These are phyloP conservation scores for Phoma sp. DNA, from an alignment of 2,329 filamentous ascomycete species.

Conservation along the genomic window DNA sequence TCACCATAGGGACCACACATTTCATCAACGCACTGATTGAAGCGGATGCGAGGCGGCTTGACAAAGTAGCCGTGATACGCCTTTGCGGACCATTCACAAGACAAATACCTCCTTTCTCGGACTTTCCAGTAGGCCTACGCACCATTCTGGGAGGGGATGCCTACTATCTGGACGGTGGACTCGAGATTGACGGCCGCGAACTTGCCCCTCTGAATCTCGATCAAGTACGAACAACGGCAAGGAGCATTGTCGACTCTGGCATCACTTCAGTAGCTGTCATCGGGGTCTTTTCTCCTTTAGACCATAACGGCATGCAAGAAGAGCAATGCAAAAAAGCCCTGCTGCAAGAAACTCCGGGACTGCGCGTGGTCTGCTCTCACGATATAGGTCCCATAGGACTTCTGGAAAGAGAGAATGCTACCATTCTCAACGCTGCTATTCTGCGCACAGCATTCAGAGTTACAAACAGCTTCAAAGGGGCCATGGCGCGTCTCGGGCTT, in stretches of 20 bases:
- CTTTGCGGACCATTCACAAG: conserved; percentile 63
- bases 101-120: conserved; percentile 59
- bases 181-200: conserved; percentile 57
- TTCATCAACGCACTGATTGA: conserved; percentile 68
- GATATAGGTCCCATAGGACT: conserved; percentile 57
- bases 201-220: conserved; percentile 50
- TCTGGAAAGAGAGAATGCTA: conserved; percentile 70
- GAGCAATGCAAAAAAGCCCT: not conserved
- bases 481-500: conserved; percentile 57
- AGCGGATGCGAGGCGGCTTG: conserved; percentile 58
- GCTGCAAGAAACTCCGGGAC: conserved; percentile 51
- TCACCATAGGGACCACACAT: conserved; percentile 56
- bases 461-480: conserved; percentile 63
- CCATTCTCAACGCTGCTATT: conserved; percentile 70
- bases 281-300: conserved; percentile 58
- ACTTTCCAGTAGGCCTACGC: conserved; percentile 62
- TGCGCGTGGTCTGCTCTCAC: conserved; percentile 54
- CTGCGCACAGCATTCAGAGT: conserved; percentile 65
- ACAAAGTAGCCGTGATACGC: conserved; percentile 62
- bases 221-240: conserved; percentile 48
- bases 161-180: conserved; percentile 53
- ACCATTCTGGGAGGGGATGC: conserved; percentile 53
- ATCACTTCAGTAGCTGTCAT: conserved; percentile 53
- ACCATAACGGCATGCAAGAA: conserved; percentile 44
- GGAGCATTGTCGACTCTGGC: conserved; percentile 46